Percentiles rank a stretch among this genome's conserved stretches.
Conservation (phyloP, 805 yeast genomes). For the Clavispora fructus region DNA sequence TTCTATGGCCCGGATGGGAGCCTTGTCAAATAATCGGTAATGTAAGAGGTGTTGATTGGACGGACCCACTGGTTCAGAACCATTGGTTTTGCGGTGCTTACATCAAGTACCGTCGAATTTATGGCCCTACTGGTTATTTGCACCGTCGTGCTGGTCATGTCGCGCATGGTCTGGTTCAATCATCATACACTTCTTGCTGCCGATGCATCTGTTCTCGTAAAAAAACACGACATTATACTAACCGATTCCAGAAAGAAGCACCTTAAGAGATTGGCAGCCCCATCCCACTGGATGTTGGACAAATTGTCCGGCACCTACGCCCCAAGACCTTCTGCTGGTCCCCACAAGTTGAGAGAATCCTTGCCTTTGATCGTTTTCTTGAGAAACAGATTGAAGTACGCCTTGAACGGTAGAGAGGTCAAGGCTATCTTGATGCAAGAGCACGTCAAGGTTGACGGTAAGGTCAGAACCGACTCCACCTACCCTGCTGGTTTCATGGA, state of each 20-base stretch:
- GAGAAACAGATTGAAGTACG: constrained; percentile 98
- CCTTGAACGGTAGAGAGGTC: constrained; percentile 98
- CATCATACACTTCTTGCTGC: not conserved
- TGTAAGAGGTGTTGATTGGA: constrained; percentile 1
- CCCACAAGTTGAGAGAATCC: constrained; percentile 98
- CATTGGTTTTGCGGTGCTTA: not conserved
- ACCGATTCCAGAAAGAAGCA: constrained; percentile 78
- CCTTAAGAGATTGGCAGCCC: constrained; percentile 99
- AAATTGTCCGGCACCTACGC: constrained; percentile 99
- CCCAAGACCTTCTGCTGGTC: constrained; percentile 99
- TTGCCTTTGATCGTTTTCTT: constrained; percentile 94
- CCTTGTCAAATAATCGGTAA: constrained; percentile 42
- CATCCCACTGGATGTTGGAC: constrained; percentile 99
- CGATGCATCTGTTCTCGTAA: not conserved
- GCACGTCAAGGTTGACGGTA: constrained; percentile 97
- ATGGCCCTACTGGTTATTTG: not conserved
- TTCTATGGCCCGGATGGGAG: constrained; percentile 38
- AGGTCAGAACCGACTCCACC: constrained; percentile 98
- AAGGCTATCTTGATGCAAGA: constrained; percentile 98
- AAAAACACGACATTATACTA: constrained; percentile 16
- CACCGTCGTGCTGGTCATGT: too few species aligned
- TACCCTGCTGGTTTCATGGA: constrained; percentile 99
- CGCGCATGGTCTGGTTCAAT: not conserved
- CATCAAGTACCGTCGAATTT: not conserved
- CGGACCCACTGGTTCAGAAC: too few species aligned